A percentile compares a stretch with the other conserved stretches of the same genome.
These are phyloP conservation scores for Axilococcus clingmanii DNA, from an alignment of 139 green algal species.

Conservation along the genomic window DNA sequence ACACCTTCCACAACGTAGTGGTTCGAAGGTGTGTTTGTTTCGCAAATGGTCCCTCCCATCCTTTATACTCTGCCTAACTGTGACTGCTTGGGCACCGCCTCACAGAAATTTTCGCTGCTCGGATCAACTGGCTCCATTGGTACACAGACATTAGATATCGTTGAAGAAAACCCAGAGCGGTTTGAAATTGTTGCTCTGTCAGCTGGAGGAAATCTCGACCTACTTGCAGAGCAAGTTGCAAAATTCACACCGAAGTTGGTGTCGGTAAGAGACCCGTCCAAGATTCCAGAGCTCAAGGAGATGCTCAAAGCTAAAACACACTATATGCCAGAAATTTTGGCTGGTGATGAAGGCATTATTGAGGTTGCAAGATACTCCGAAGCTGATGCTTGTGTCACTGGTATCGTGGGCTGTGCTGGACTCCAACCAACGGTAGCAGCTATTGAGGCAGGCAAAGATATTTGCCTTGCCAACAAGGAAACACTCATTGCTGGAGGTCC, in stretches of 20 bases:
- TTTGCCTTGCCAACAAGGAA: slow-evolving; percentile 99
- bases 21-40: slow-evolving; percentile 23
- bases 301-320: slow-evolving; percentile 37
- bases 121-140: slow-evolving; percentile 94
- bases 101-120: slow-evolving; percentile 89
- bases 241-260: slow-evolving; percentile 87
- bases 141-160: slow-evolving; percentile 98
- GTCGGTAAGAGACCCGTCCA: slow-evolving; percentile 49
- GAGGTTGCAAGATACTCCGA: slow-evolving; percentile 57
- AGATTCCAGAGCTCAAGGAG: slow-evolving; percentile 42
- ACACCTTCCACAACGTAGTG: slow-evolving; percentile 11
- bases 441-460: slow-evolving; percentile 96
- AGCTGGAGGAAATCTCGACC: slow-evolving; percentile 84
- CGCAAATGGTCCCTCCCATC: not conserved
- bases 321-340: slow-evolving; percentile 80
- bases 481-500: slow-evolving; percentile 93
- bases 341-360: slow-evolving; percentile 73
- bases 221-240: slow-evolving; percentile 76
- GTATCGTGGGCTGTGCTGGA: slow-evolving; percentile 96
- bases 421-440: slow-evolving; percentile 91
- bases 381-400: slow-evolving; percentile 46
- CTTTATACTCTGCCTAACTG: no score
- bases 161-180: slow-evolving; percentile 84
- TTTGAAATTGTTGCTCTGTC: slow-evolving; percentile 89
- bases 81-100: not conserved